A percentile compares a stretch with the other conserved stretches of the same genome.
Conservation (phyloP, 2,329 filamentous ascomycete genomes). For the Colletotrichum shisoi region DNA sequence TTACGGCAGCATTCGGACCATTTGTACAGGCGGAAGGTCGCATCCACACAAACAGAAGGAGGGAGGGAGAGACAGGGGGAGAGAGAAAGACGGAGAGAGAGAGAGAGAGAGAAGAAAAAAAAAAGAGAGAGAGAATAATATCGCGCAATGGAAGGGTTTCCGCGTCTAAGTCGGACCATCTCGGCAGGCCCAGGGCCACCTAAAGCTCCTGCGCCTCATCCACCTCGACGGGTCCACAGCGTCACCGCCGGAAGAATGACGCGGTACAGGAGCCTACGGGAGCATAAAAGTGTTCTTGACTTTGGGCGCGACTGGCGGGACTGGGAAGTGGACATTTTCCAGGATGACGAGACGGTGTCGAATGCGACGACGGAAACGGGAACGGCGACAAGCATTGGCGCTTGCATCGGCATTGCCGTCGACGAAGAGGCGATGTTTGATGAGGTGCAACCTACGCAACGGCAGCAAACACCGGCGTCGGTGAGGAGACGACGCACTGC, state of each 20-base stretch:
- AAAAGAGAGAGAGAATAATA: not conserved
- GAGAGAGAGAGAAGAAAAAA: not conserved
- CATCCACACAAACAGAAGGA: not conserved
- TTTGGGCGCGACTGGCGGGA: conserved; percentile 38
- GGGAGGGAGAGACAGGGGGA: not conserved
- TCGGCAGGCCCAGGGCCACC: conserved; percentile 36
- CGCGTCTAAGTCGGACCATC: conserved; percentile 36
- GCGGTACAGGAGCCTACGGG: conserved; percentile 35
- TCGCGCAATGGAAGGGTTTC: conserved; percentile 26
- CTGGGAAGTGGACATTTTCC: conserved; percentile 38
- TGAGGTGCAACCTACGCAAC: not conserved
- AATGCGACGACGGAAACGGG: conserved; percentile 39
- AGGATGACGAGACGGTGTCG: conserved; percentile 34
- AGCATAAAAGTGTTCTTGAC: conserved; percentile 35
- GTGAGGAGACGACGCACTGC: not conserved
- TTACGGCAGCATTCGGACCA: not conserved
- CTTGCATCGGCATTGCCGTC: conserved; percentile 32
- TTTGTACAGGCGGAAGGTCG: not conserved
- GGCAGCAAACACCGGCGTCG: not conserved
- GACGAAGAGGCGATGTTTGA: conserved; percentile 20
- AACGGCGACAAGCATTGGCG: conserved; percentile 36
- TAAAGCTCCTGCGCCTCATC: conserved; percentile 36
- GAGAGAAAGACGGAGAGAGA: too few species aligned
- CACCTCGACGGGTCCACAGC: conserved; percentile 34
- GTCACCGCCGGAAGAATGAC: conserved; percentile 24